Percentiles rank a stretch among this genome's conserved stretches.
Evolutionary conservation across 371 early-diverging fungal species (phyloP).

Genomic region (Lichtheimia hyalospora): DNA sequence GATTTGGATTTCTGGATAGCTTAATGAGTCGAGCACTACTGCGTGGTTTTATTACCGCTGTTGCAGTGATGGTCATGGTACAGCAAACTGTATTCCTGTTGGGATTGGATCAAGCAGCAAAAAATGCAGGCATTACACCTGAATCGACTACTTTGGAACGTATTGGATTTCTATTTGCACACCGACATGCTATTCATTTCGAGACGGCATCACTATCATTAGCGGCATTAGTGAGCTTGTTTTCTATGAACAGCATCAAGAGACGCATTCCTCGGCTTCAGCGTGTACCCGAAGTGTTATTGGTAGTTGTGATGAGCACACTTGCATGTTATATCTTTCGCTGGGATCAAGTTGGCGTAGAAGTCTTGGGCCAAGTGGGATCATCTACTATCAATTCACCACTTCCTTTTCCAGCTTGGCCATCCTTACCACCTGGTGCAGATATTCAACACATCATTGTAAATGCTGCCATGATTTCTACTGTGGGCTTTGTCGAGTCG

Average conservation of each 20-base stretch:
- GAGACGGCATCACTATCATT: conserved; percentile 59
- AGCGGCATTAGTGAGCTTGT: conserved; percentile 53
- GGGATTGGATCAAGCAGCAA: conserved; percentile 53
- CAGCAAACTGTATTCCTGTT: conserved; percentile 76
- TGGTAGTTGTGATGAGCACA: conserved; percentile 72
- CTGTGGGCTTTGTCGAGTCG: conserved; percentile 91
- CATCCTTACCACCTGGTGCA: conserved; percentile 43
- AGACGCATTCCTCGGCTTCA: conserved; percentile 35
- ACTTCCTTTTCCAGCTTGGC: conserved; percentile 56
- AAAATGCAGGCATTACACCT: conserved; percentile 42
- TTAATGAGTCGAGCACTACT: conserved; percentile 84
- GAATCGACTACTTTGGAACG: conserved; percentile 70
- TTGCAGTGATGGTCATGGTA: conserved; percentile 81
- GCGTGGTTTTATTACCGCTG: conserved; percentile 89
- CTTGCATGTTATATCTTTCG: conserved; percentile 51
- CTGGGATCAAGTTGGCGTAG: conserved; percentile 65
- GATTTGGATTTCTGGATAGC: conserved; percentile 91
- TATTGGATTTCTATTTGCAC: conserved; percentile 47
- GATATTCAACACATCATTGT: conserved; percentile 51
- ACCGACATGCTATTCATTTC: conserved; percentile 16
- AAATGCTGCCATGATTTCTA: conserved; percentile 71
- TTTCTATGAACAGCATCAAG: conserved; percentile 43
- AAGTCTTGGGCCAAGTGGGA: conserved; percentile 67
- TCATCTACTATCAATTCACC: conserved; percentile 24
- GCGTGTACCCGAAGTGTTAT: conserved; percentile 80